Percentiles rank a stretch among this genome's conserved stretches.
These are phyloP conservation scores for Penicillium sp. DNA, from an alignment of 2,329 filamentous ascomycete genomes.

Conservation along the genomic window DNA sequence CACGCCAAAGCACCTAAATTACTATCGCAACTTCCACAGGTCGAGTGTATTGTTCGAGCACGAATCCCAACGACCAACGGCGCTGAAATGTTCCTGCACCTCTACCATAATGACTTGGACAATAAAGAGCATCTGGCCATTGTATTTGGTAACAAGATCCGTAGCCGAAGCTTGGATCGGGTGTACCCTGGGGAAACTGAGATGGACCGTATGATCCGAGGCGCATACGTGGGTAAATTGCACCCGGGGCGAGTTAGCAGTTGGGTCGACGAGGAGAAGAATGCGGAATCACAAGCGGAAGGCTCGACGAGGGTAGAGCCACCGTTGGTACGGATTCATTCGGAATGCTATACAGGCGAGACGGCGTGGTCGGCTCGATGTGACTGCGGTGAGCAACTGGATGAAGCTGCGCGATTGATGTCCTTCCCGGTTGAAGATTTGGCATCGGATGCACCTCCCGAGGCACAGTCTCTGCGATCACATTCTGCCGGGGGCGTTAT, in stretches of 20 bases:
- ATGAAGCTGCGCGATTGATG: constrained; percentile 95
- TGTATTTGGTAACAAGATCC: constrained; percentile 87
- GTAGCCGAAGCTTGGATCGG: constrained; percentile 64
- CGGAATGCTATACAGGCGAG: constrained; percentile 97
- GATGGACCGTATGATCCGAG: constrained; percentile 80
- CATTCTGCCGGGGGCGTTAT: constrained; percentile 79
- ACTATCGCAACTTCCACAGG: constrained; percentile 75
- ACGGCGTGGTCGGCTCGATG: constrained; percentile 98
- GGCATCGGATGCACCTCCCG: constrained; percentile 31
- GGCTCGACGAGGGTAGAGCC: constrained; percentile 39
- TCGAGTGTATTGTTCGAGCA: constrained; percentile 92
- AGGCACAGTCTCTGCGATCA: constrained; percentile 44
- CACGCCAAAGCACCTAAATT: constrained; percentile 68
- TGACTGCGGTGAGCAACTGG: constrained; percentile 96
- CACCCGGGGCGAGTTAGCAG: constrained; percentile 83
- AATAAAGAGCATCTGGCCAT: constrained; percentile 97
- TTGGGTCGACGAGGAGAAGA: constrained; percentile 57
- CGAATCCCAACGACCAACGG: constrained; percentile 91
- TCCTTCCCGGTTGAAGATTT: constrained; percentile 60
- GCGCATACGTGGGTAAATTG: constrained; percentile 86
- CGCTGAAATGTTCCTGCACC: constrained; percentile 94
- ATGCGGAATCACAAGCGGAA: constrained; percentile 19
- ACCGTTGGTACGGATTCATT: constrained; percentile 91
- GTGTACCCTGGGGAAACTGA: constrained; percentile 53
- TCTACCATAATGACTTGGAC: constrained; percentile 91